Evolutionary conservation across 768 basidiomycete genomes (phyloP), one percentile per base, ranked within the genome.

Genomic region (Roridomyces roridus): DNA sequence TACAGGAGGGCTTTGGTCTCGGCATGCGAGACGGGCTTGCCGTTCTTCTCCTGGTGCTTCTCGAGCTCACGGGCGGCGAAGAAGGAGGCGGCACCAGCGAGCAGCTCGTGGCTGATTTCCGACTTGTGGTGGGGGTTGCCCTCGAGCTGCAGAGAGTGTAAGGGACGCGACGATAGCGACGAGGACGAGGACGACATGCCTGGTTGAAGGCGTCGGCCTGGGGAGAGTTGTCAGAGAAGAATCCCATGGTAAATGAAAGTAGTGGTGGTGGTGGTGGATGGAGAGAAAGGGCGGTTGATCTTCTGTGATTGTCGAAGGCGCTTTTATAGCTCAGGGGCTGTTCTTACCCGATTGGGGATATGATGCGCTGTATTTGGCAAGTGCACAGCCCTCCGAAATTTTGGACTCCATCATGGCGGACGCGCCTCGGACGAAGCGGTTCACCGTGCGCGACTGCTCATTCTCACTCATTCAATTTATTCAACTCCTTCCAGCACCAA

Each of bases 81-180:
- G 67, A 74, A 85, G 51, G 80, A 65, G 2, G 84, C 84, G n/a
- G 85, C 85, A 20, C 70, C 83, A 34, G 80, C 79, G 57, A 86
- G 70, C 29, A 85, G 62, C 69, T 86, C 80, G 67, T 86, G 85
- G 10, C 80, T 76, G 63, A 84, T 71, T 49, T 71, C 62, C 12
- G 82, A 74, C 72, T 82, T 70, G 74, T 84, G 83, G 20, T 21
- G 70, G 70, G 57, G 74, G 74, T 18, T 28, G 11, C 21, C 35
- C 8, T 21, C 21, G 29, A 34, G 31, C 47, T 77, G 75, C 76
- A 23, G 2, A 40, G 8, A 79, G 63, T 21, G 18, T 14, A 29
- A 20, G 24, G 43, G 35, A 26, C n/a, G n/a, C n/a, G 41, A 26
- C 7, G 15, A 17, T 6, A 23, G 23, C 2, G 6, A 4, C 31